These are phyloP conservation scores for Austropuccinia psidii DNA, from an alignment of 1,284 basidiomycete genomes.

Conservation along the genomic window DNA sequence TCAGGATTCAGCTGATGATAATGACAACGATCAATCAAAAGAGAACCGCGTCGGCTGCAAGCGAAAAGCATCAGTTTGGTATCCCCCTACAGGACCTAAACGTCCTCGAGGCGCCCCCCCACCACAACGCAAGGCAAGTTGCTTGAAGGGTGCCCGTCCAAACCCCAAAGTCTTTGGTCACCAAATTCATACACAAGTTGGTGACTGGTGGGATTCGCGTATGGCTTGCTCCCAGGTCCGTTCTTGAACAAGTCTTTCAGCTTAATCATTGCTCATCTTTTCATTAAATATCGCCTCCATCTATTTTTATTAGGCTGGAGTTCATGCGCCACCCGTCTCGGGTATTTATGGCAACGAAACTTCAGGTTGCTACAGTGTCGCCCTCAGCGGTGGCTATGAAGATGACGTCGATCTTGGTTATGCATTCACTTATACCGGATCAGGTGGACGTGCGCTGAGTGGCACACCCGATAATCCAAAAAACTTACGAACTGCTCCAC, in stretches of 20 bases:
- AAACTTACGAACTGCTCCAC: conserved; percentile 72
- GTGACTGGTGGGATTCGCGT: conserved; percentile 40
- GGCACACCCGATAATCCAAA: conserved; percentile 62
- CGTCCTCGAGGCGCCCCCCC: neutral
- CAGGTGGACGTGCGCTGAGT: conserved; percentile 69
- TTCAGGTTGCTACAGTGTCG: conserved; percentile 65
- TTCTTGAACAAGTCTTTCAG: neutral
- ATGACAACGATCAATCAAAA: conserved; percentile 8
- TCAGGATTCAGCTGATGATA: neutral
- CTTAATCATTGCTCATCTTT: neutral
- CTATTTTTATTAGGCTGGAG: conserved; percentile 36
- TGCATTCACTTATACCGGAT: conserved; percentile 59
- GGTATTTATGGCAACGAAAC: conserved; percentile 61
- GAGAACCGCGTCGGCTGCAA: neutral
- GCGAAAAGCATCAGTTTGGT: conserved; percentile 9
- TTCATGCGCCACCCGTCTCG: conserved; percentile 59
- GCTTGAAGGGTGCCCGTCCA: conserved; percentile 22
- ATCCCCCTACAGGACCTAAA: neutral
- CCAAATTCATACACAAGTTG: conserved; percentile 48
- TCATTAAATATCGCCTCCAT: neutral
- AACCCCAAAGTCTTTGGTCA: conserved; percentile 42
- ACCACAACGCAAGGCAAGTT: conserved; percentile 14
- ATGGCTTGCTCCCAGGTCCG: conserved; percentile 38
- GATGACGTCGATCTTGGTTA: conserved; percentile 74
- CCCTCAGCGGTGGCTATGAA: conserved; percentile 68